Evolutionary conservation across 2,329 filamentous ascomycete genomes (phyloP).

Genomic region (Fusarium armeniacum): DNA sequence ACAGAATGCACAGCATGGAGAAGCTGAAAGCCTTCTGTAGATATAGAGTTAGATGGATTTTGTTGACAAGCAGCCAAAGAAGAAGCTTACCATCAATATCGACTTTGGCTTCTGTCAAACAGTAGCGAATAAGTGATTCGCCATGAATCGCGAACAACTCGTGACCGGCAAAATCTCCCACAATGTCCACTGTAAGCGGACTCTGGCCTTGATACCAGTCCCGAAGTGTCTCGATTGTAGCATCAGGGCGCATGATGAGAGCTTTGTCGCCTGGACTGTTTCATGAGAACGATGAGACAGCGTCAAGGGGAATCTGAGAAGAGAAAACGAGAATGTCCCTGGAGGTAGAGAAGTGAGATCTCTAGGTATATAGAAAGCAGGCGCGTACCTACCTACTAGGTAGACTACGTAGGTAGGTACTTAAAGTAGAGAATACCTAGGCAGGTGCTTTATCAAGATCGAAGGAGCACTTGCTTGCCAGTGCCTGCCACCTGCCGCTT

Average conservation of each 20-base stretch:
- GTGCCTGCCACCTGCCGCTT: neutral
- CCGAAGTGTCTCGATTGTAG: constrained; percentile 13
- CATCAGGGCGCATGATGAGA: neutral
- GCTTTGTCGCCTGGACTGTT: neutral
- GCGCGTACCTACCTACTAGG: too few species aligned
- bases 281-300: neutral
- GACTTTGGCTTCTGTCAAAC: constrained; percentile 72
- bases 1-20: constrained; percentile 78
- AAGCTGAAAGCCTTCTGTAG: constrained; percentile 73
- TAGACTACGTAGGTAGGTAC: too few species aligned
- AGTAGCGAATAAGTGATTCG: constrained; percentile 77
- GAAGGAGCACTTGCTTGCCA: constrained; percentile 3
- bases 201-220: constrained; percentile 23
- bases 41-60: constrained; percentile 23
- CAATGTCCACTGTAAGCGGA: constrained; percentile 67
- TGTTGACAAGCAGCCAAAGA: neutral
- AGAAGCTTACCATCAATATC: constrained; percentile 68
- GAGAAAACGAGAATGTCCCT: neutral
- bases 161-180: constrained; percentile 81
- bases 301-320: neutral
- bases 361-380: too few species aligned
- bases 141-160: constrained; percentile 81
- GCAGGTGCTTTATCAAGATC: neutral
- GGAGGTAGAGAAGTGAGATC: neutral
- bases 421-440: too few species aligned